Evolutionary conservation across 305 asterid genomes (phyloP), one percentile per base, ranked within the genome.

Genomic region (Coffea humblotiana): DNA sequence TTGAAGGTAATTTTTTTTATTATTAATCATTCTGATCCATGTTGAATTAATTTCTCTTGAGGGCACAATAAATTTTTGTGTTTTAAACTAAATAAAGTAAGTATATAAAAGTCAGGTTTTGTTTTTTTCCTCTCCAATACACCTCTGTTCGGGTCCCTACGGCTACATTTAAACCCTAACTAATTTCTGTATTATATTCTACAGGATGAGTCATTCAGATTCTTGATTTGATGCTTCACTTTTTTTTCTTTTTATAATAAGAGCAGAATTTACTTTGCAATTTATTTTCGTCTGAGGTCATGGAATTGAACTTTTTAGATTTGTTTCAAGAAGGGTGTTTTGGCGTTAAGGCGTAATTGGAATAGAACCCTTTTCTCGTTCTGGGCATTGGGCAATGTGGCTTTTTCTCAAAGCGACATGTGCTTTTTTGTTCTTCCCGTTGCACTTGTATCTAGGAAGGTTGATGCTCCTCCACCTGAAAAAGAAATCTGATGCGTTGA

Each of bases 1-100:
- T 81, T 91, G 67, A 83, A 86, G 95, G 93, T 91, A 3, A 47
- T 6, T 8, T 2, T n/a, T 8, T n/a, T 16, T 23, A 32, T 6
- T 40, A 32, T 29, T 25, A 5, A 32, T 29, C 0, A 35, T 67
- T 67, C 48, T 49, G 40, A 48, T 35, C 7, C 7, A 19, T 56
- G 27, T 21, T 40, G 45, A 12, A 60, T 64, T n/a, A 16, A 23
- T 29, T 65, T 47, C 25, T 19, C 8, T 32, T 4, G 18, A 16
- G 48, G 72, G 25, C 19, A 15, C 43, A 35, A 7, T 13, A 35
- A 15, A 67, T 8, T 48, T 7, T 35, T n/a, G 48, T 48, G 37
- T 32, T n/a, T 29, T 27, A 27, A 63, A 60, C 15, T 25, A 7
- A 15, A 48, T 47, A 49, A 18, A 12, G 32, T 16, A 45, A 40